Base-by-base conservation (phyloP, 148 eudicot genomes). In the Fagopyrum homotropicum region DNA sequence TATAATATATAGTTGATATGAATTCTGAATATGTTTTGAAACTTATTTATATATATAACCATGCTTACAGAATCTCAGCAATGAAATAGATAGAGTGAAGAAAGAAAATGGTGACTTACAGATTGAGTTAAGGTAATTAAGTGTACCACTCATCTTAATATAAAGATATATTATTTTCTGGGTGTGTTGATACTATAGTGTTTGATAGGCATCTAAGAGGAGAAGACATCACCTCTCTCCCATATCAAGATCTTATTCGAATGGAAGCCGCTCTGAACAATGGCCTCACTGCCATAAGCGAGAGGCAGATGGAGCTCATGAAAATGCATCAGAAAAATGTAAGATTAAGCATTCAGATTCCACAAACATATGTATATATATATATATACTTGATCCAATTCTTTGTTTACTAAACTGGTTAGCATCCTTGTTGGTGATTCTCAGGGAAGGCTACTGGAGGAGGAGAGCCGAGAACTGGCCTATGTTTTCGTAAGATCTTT, bases 61-160 rank as follows among this genome's bases (percentile, higher is more conserved):
- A 8, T 68, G 47, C 14, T 63, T 26, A 52, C 88, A 91, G 94
- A 85, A 88, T 70, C 86, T 89, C 7, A 81, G 74, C 82, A 82
- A 86, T 51, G 94, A 91, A 79, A 75, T 91, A 29, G 94, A 91
- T 9, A 81, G 92, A 73, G 77, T 92, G 83, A 88, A 89, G 81
- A 92, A 89, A 75, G 94, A 89, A 48, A 92, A 92, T 80, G 92
- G 90, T 55, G 86, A 79, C 63, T 83, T 92, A 92, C 86, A 85
- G 81, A 84, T 88, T 61, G 87, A 89, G 75, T 89, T 91, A 72
- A 91, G 92, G 97, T 91, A 83, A 49, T 17, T 57, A 14, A 40
- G 11, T 7, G 40, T 14, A 40, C 51, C 45, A 77, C 4, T 57
- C 30, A 19, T 73, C 3, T 22, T 69, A 43, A 12, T 72, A 17